Conservation (phyloP, 768 basidiomycete genomes). For the Panellus pusillus region DNA sequence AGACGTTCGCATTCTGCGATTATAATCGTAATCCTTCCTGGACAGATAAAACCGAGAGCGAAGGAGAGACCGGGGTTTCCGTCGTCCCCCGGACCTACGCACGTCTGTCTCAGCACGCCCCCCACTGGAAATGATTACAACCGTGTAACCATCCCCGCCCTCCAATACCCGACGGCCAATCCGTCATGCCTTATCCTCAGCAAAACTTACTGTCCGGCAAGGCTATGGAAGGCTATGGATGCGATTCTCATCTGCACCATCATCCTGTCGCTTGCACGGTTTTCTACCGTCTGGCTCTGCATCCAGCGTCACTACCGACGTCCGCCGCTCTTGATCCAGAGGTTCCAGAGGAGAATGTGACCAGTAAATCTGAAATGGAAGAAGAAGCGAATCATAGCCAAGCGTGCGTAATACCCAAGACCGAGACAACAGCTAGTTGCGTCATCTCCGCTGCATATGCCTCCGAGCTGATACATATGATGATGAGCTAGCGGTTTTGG, state of each 20-base stretch:
- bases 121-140: neutral
- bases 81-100: no score
- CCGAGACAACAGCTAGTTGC: neutral
- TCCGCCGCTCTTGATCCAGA: neutral
- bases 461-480: neutral
- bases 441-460: neutral
- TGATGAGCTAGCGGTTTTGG: conserved; percentile 4
- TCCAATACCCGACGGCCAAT: neutral
- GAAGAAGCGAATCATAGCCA: neutral
- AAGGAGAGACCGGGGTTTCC: neutral
- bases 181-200: neutral
- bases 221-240: neutral
- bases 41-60: neutral
- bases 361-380: neutral
- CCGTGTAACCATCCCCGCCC: neutral
- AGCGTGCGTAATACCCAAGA: neutral
- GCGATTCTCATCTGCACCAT: conserved; percentile 5
- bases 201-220: neutral
- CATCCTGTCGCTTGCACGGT: neutral
- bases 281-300: conserved; percentile 9
- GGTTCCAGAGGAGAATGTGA: neutral
- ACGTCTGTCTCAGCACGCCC: neutral
- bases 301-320: neutral
- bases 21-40: neutral
- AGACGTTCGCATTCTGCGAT: neutral